phyloP scores from a whole-genome alignment of 139 green algal species.

The Mychonastes homosphaera region DNA sequence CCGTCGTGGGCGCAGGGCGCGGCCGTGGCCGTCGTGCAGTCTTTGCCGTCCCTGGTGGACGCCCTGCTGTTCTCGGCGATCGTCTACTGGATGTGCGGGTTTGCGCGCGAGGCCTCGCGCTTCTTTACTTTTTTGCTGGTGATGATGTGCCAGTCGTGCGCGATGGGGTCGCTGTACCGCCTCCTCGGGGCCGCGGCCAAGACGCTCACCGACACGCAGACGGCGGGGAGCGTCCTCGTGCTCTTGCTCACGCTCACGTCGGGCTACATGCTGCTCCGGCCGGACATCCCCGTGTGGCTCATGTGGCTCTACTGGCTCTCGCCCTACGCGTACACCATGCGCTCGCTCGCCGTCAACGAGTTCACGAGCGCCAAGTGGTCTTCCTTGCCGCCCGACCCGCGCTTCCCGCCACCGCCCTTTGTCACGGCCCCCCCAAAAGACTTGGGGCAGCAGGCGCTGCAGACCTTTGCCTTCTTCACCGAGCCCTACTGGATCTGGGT shows the following conservation, averaged over 20 bases:
- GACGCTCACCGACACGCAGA: too few relatives aligned
- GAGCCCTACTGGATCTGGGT: conserved; percentile 11
- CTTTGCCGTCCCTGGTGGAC: conserved; percentile 46
- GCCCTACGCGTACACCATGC: conserved; percentile 45
- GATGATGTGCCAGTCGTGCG: background rate
- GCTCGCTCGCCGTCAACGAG: conserved; percentile 53
- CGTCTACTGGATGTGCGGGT: conserved; percentile 53
- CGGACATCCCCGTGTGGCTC: too few relatives aligned
- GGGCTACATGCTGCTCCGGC: too few relatives aligned
- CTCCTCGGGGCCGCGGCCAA: too few relatives aligned
- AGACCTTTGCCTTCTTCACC: conserved; percentile 45
- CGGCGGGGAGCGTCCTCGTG: too few relatives aligned
- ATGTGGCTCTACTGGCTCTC: conserved; percentile 50
- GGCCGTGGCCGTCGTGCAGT: conserved; percentile 23
- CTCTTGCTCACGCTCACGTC: too few relatives aligned
- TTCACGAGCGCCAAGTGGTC: conserved; percentile 37
- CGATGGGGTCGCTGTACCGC: too few relatives aligned
- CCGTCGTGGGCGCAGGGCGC: conserved; percentile 33
- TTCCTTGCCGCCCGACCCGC: too few relatives aligned
- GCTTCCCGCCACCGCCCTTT: conserved; percentile 7
- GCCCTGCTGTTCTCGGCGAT: conserved; percentile 35
- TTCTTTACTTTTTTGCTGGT: background rate
- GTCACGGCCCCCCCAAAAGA: conserved; percentile 3
- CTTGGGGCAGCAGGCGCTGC: conserved; percentile 23
- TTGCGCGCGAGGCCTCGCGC: conserved; percentile 12